Conservation (phyloP, 345 rosid genomes). For the Salix arbutifolia region DNA sequence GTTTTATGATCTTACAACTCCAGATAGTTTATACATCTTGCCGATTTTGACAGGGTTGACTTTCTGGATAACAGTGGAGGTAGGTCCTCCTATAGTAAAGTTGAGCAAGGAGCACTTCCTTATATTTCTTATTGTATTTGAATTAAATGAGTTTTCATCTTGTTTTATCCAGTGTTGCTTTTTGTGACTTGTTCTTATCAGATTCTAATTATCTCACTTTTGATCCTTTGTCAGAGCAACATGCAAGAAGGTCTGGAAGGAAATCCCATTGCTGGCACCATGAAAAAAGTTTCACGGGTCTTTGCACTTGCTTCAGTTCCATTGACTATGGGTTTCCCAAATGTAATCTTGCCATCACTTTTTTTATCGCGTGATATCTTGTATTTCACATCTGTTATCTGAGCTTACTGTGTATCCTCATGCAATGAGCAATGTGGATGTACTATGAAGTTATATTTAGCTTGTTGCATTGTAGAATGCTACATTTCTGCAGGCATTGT, state of each 20-base stretch:
- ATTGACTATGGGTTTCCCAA: slow-evolving; percentile 64
- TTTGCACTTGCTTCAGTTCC: slow-evolving; percentile 68
- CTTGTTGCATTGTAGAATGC: background rate
- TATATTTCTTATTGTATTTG: background rate
- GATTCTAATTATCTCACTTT: slow-evolving; percentile 5
- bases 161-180: background rate
- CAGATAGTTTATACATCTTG: slow-evolving; percentile 61
- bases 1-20: slow-evolving; percentile 71
- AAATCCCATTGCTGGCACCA: slow-evolving; percentile 49
- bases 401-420: background rate
- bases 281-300: slow-evolving; percentile 54
- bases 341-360: slow-evolving; percentile 33
- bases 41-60: slow-evolving; percentile 60
- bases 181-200: background rate
- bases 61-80: slow-evolving; percentile 82
- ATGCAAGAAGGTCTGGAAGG: slow-evolving; percentile 93
- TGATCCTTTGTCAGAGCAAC: slow-evolving; percentile 42
- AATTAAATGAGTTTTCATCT: background rate
- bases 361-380: background rate
- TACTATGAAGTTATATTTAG: background rate
- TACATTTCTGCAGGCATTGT: background rate
- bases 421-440: background rate
- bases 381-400: too few relatives aligned
- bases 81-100: slow-evolving; percentile 21
- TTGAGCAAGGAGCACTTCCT: background rate